These are phyloP conservation scores for Kazachstania kunashirensis DNA, from an alignment of 805 yeast species.

Conservation along the genomic window DNA sequence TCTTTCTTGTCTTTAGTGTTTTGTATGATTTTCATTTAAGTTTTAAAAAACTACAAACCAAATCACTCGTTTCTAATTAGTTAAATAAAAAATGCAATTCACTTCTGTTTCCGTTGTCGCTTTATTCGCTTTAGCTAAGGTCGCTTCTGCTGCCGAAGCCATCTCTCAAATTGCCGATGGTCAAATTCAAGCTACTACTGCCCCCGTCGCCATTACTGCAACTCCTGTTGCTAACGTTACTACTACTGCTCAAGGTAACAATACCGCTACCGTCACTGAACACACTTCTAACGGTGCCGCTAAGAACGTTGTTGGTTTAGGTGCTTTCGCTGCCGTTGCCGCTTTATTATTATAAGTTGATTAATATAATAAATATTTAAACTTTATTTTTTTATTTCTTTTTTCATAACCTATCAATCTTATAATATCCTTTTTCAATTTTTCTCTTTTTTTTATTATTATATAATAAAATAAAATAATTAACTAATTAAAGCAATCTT, in stretches of 20 bases:
- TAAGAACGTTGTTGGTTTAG: slow-evolving; percentile 13
- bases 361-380: no score
- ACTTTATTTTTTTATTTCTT: no score
- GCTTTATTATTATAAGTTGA: slow-evolving; percentile 14
- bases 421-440: no score
- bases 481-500: no score
- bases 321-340: slow-evolving; percentile 17
- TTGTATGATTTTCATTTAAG: no score
- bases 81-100: slow-evolving; percentile 6
- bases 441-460: no score
- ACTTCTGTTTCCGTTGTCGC: slow-evolving; percentile 4
- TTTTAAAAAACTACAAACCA: no score
- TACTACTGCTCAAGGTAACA: neutral
- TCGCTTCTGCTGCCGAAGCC: slow-evolving; percentile 8
- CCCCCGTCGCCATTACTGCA: neutral
- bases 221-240: neutral
- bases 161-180: slow-evolving; percentile 12
- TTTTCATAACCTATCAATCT: no score
- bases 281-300: slow-evolving; percentile 18
- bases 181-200: slow-evolving; percentile 9
- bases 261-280: slow-evolving; percentile 2
- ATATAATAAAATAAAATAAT: no score
- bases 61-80: slow-evolving; percentile 6
- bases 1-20: no score
- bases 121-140: slow-evolving; percentile 6